Evolutionary conservation across 768 basidiomycete species (phyloP).

Genomic region (Kwoniella sp.): DNA sequence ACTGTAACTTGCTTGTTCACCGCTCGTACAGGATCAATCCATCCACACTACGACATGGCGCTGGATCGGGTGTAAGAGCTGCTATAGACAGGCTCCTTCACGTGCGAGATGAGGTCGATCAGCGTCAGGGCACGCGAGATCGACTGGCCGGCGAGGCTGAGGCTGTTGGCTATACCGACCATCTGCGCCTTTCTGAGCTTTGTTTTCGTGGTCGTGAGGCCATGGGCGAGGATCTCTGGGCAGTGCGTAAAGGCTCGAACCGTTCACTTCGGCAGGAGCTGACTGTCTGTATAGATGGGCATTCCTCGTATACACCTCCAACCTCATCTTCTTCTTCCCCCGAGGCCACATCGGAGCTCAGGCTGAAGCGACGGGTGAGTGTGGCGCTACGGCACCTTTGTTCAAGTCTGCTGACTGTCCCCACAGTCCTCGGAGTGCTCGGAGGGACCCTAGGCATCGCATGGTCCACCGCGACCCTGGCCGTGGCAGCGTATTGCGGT

Average conservation of each 20-base stretch:
- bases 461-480: constrained; percentile 27
- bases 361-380: constrained; percentile 31
- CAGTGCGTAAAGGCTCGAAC: too few relatives aligned
- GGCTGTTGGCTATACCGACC: constrained; percentile 24
- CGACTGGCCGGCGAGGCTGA: constrained; percentile 3
- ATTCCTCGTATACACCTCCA: constrained; percentile 36
- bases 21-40: too few relatives aligned
- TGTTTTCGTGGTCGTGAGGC: constrained; percentile 26
- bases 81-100: too few relatives aligned
- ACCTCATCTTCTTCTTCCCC: constrained; percentile 42
- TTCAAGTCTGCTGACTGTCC: background rate
- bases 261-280: background rate
- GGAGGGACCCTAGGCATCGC: constrained; percentile 25
- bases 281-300: constrained; percentile 25
- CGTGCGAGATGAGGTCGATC: too few relatives aligned
- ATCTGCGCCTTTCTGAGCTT: constrained; percentile 37
- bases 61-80: too few relatives aligned
- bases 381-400: too few relatives aligned
- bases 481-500: constrained; percentile 32
- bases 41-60: too few relatives aligned
- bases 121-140: too few relatives aligned
- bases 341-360: constrained; percentile 23
- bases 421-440: constrained; percentile 25
- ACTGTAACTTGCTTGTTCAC: too few relatives aligned
- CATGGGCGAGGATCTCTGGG: constrained; percentile 24